Conservation (phyloP, 1,284 basidiomycete genomes). For the Fistulinella staudtii region DNA sequence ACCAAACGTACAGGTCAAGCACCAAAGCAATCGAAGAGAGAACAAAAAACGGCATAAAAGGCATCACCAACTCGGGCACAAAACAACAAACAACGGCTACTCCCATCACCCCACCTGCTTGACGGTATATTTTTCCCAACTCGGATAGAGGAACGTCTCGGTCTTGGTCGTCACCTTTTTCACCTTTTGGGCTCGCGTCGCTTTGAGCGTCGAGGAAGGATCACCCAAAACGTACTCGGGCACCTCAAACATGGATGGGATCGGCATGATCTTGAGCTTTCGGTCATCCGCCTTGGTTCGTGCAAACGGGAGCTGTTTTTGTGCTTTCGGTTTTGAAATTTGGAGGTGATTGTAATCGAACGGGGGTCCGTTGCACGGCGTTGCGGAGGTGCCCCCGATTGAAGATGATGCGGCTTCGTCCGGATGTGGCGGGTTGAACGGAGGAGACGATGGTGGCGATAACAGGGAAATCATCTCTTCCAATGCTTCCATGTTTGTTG, state of each 20-base stretch:
- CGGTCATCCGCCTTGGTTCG: conserved; percentile 46
- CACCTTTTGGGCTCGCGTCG: conserved; percentile 29
- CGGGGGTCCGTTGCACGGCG: conserved; percentile 13
- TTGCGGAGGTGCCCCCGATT: conserved; percentile 16
- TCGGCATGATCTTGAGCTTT: conserved; percentile 47
- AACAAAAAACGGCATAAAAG: too few species aligned
- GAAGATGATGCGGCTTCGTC: conserved; percentile 26
- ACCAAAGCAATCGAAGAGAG: too few species aligned
- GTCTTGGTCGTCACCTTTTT: conserved; percentile 40
- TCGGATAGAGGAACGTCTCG: conserved; percentile 51
- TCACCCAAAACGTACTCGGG: conserved; percentile 25
- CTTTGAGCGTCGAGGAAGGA: conserved; percentile 17
- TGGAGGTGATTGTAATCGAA: conserved; percentile 19
- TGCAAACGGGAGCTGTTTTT: conserved; percentile 47
- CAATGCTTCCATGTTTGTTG: conserved; percentile 54
- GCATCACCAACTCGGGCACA: too few species aligned
- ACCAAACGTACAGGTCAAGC: too few species aligned
- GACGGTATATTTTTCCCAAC: conserved; percentile 61
- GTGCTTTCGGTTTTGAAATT: conserved; percentile 36
- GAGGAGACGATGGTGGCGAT: conserved; percentile 26
- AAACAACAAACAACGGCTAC: too few species aligned
- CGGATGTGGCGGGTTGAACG: conserved; percentile 20
- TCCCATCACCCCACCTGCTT: conserved; percentile 38
- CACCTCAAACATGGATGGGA: conserved; percentile 43
- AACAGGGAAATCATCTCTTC: conserved; percentile 47